Evolutionary conservation across 2,329 filamentous ascomycete species (phyloP).

Genomic region (Aspergillus sojae): DNA sequence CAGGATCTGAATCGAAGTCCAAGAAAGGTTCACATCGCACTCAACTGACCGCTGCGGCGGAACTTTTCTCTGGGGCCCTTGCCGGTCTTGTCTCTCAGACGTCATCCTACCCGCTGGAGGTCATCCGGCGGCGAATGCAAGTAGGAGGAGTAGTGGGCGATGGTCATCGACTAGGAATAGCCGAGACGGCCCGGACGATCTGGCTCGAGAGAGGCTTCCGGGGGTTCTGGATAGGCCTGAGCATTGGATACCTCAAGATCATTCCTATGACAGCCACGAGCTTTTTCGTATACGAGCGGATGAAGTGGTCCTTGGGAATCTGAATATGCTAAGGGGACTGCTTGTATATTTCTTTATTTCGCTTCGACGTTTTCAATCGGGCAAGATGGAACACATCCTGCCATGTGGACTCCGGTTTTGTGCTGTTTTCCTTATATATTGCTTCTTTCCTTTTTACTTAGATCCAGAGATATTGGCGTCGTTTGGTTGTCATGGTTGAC

Average conservation of each 20-base stretch:
- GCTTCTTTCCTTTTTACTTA: constrained; percentile 10
- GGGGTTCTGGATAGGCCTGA: constrained; percentile 90
- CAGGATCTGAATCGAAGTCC: constrained; percentile 54
- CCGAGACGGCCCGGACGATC: constrained; percentile 77
- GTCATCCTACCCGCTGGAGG: constrained; percentile 88
- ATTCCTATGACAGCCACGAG: constrained; percentile 81
- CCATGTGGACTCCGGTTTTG: background rate
- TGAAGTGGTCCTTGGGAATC: constrained; percentile 68
- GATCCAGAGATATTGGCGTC: constrained; percentile 15
- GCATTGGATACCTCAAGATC: constrained; percentile 93
- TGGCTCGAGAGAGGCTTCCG: constrained; percentile 72
- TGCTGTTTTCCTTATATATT: constrained; percentile 7
- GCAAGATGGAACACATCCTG: background rate
- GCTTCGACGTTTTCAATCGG: background rate
- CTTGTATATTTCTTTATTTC: background rate
- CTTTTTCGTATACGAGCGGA: constrained; percentile 69
- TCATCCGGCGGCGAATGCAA: constrained; percentile 91
- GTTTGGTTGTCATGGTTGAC: constrained; percentile 17
- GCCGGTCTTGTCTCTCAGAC: constrained; percentile 91
- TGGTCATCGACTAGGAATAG: constrained; percentile 74
- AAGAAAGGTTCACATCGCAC: constrained; percentile 61
- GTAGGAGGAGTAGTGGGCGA: constrained; percentile 93
- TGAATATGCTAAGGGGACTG: constrained; percentile 34
- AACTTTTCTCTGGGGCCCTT: constrained; percentile 79
- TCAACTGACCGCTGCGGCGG: constrained; percentile 79